Evolutionary conservation across 306 rosid genomes (phyloP), one percentile per base, ranked within the genome.

Genomic region (Vicia faba): DNA sequence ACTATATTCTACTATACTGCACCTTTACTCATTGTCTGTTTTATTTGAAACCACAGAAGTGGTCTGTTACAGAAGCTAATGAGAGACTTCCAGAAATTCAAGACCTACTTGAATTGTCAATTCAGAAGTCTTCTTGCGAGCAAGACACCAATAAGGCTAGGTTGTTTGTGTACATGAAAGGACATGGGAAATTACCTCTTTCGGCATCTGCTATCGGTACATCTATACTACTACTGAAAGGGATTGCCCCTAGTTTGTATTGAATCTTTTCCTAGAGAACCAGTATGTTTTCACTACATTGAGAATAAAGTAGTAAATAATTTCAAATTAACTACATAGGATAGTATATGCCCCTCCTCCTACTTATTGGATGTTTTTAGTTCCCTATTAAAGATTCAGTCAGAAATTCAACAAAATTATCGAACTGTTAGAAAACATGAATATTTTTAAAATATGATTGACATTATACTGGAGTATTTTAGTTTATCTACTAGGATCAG

Each of bases 91-190:
- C 89, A 63, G 89, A 88, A 77, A 84, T 93, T 82, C 98, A 93
- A 84, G 86, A 89, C 72, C 84, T 86, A 14, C 98, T 93, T 69
- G 92, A 88, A 74, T 76, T 78, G 75, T 84, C 98, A 56, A 82
- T 93, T 82, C 97, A 89, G 91, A 89, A 91, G 78, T 93, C 98
- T 58, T 93, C 96, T 45, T 89, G 95, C 72, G 95, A 90, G 72
- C 76, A 48, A 60, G 96, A 93, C 74, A 77, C 15, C 71, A 69
- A 90, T 73, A 93, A 85, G 79, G 88, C 85, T 68, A 83, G 91
- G 83, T 72, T 93, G 68, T 93, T 86, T 82, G 90, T 93, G 76
- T 93, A 88, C 84, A 72, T 86, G 81, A 93, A 88, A 75, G 96
- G 84, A 77, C 79, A 82, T 46, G 78, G 85, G 64, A 77, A 82